Percentiles rank a stretch among this genome's conserved stretches.
These are phyloP conservation scores for Aquanectria penicillioides DNA, from an alignment of 2,329 filamentous ascomycete species.

Conservation along the genomic window DNA sequence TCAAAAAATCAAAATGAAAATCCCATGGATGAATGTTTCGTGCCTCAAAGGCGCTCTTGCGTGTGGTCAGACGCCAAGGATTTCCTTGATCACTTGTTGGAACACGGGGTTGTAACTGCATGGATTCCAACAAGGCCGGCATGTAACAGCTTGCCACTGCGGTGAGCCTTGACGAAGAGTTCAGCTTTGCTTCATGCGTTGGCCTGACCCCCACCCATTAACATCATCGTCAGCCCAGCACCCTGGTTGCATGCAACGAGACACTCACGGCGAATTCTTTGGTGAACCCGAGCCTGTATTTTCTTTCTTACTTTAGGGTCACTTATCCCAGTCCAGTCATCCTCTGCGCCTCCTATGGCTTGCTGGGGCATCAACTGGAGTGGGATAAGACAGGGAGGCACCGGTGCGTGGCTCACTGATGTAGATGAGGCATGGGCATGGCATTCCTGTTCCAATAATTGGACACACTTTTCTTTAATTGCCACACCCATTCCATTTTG, in stretches of 20 bases:
- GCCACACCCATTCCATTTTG: too few relatives aligned
- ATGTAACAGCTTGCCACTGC: background rate
- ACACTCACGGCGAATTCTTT: background rate
- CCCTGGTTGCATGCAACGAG: background rate
- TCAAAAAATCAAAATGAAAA: background rate
- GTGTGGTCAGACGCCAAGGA: background rate
- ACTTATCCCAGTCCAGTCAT: background rate
- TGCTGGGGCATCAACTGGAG: background rate
- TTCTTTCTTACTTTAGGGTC: conserved; percentile 1
- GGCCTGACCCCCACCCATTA: background rate
- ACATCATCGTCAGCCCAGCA: background rate
- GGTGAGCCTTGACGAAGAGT: background rate
- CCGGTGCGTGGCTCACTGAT: background rate
- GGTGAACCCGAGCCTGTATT: background rate
- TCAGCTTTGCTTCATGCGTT: background rate
- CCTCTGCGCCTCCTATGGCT: background rate
- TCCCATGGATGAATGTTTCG: background rate
- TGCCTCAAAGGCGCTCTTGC: background rate
- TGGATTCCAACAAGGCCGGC: background rate
- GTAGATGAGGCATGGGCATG: too few relatives aligned
- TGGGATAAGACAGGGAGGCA: background rate
- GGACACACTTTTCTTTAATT: too few relatives aligned
- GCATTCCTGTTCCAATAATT: too few relatives aligned
- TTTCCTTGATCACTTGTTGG: too few relatives aligned
- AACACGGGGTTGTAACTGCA: background rate